phyloP scores from a whole-genome alignment of 2,329 filamentous ascomycete species.

The Clarireedia monteithiana region DNA sequence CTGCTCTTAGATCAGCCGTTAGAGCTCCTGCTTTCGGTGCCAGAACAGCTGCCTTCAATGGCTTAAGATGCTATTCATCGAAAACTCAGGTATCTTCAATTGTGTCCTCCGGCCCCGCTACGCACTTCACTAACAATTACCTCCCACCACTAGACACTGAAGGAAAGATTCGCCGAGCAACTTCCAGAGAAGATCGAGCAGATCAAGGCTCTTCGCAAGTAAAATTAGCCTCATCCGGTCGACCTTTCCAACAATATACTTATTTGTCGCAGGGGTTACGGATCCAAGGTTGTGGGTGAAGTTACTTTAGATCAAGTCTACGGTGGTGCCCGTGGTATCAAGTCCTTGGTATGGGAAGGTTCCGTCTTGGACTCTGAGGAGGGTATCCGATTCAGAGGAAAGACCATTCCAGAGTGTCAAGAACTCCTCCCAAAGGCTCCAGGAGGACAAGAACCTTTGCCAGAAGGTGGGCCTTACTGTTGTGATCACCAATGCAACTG shows the following conservation, averaged over 20 bases:
- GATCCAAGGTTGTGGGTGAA: conserved; percentile 92
- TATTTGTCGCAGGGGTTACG: conserved; percentile 63
- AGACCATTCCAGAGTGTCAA: conserved; percentile 99
- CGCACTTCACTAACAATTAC: conserved; percentile 11
- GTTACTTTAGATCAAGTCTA: conserved; percentile 99
- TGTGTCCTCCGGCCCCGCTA: conserved; percentile 22
- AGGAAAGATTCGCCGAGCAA: conserved; percentile 96
- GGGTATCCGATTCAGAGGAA: conserved; percentile 98
- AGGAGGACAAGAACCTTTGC: conserved; percentile 92
- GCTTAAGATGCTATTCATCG: conserved; percentile 83
- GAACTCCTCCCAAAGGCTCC: conserved; percentile 93
- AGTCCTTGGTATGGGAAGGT: conserved; percentile 96
- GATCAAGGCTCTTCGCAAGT: conserved; percentile 98
- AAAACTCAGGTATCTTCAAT: conserved; percentile 68
- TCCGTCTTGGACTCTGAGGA: conserved; percentile 98
- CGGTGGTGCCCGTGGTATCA: conserved; percentile 97
- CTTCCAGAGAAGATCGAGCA: conserved; percentile 96
- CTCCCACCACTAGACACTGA: conserved; percentile 61
- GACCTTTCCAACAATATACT: conserved; percentile 14
- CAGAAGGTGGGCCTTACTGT: conserved; percentile 57
- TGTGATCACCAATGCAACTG: background rate
- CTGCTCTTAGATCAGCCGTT: conserved; percentile 72
- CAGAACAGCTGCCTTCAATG: conserved; percentile 68
- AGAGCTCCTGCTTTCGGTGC: conserved; percentile 59
- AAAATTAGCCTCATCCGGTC: conserved; percentile 31